phyloP scores from a whole-genome alignment of 495 filamentous ascomycete species.

The Penicillium steckii region DNA sequence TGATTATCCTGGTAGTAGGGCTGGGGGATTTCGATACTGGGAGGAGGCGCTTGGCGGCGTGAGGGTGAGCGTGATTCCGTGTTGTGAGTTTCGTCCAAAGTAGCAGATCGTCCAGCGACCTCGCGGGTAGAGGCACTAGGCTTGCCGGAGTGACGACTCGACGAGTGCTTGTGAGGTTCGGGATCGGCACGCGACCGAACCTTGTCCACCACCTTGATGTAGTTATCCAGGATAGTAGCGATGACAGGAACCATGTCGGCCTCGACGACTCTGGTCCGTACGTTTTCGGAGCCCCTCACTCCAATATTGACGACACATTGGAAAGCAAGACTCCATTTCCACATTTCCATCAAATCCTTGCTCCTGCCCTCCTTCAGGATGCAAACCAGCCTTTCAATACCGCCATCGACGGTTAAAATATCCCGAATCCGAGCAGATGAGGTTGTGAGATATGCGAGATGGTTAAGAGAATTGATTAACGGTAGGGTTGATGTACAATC shows the following conservation, averaged over 20 bases:
- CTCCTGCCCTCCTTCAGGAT: slow-evolving; percentile 96
- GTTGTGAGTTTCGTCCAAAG: slow-evolving; percentile 36
- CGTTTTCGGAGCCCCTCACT: slow-evolving; percentile 88
- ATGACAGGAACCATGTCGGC: slow-evolving; percentile 99
- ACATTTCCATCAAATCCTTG: slow-evolving; percentile 99
- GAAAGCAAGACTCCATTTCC: slow-evolving; percentile 99
- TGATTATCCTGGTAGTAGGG: slow-evolving; percentile 50
- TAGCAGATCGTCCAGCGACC: slow-evolving; percentile 26
- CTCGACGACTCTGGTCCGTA: slow-evolving; percentile 92
- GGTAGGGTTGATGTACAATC: slow-evolving; percentile 98
- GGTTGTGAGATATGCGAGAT: slow-evolving; percentile 96
- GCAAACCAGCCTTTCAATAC: slow-evolving; percentile 91
- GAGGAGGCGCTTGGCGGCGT: slow-evolving; percentile 68
- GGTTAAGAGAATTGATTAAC: slow-evolving; percentile 96
- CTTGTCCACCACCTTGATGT: slow-evolving; percentile 92
- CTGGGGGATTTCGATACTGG: slow-evolving; percentile 71
- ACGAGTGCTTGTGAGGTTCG: slow-evolving; percentile 55
- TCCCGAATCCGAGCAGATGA: slow-evolving; percentile 98
- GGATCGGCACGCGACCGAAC: slow-evolving; percentile 79
- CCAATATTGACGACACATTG: slow-evolving; percentile 99
- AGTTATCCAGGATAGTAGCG: slow-evolving; percentile 98
- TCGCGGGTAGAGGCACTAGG: slow-evolving; percentile 23
- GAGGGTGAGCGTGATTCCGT: slow-evolving; percentile 50
- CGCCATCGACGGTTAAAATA: slow-evolving; percentile 97
- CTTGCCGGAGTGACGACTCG: slow-evolving; percentile 42